A percentile compares a stretch with the other conserved stretches of the same genome.
phyloP scores from a whole-genome alignment of 169 alveolate genomes.

The Plasmodium vivax region DNA sequence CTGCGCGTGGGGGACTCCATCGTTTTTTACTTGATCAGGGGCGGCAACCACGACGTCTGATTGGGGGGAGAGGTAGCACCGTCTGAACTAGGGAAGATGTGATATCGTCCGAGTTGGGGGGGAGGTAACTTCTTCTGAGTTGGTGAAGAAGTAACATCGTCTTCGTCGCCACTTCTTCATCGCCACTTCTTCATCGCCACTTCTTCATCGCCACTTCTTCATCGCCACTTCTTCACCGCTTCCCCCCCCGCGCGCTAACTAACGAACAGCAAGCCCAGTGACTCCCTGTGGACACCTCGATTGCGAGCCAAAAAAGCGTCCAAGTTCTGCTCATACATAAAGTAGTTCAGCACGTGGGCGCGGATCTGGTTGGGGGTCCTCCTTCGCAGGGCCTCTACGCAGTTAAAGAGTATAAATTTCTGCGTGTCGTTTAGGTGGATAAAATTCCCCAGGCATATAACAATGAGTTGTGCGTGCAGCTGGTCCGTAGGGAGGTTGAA shows the following conservation, averaged over 20 bases:
- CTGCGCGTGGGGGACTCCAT: constrained; percentile 61
- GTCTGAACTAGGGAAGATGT: too few species aligned
- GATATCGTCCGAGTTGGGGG: too few species aligned
- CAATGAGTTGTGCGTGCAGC: constrained; percentile 2
- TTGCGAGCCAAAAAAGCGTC: constrained; percentile 24
- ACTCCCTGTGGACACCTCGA: constrained; percentile 39
- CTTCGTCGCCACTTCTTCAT: background rate
- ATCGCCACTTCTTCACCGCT: too few species aligned
- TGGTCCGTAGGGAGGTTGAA: constrained; percentile 15
- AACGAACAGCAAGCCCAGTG: constrained; percentile 37
- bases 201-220: too few species aligned
- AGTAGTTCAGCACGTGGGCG: constrained; percentile 14
- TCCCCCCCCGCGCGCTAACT: background rate
- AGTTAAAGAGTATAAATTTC: constrained; percentile 48
- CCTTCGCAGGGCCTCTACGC: constrained; percentile 33
- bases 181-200: background rate
- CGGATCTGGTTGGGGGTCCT: background rate
- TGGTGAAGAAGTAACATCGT: background rate
- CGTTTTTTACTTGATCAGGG: constrained; percentile 56
- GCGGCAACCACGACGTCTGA: constrained; percentile 56
- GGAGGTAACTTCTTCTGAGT: background rate
- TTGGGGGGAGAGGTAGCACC: too few species aligned
- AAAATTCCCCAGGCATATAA: constrained; percentile 24
- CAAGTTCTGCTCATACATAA: constrained; percentile 47
- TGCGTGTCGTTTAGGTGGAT: constrained; percentile 30